Evolutionary conservation across 1,284 basidiomycete species (phyloP).

Genomic region (Takashimella koratensis): DNA sequence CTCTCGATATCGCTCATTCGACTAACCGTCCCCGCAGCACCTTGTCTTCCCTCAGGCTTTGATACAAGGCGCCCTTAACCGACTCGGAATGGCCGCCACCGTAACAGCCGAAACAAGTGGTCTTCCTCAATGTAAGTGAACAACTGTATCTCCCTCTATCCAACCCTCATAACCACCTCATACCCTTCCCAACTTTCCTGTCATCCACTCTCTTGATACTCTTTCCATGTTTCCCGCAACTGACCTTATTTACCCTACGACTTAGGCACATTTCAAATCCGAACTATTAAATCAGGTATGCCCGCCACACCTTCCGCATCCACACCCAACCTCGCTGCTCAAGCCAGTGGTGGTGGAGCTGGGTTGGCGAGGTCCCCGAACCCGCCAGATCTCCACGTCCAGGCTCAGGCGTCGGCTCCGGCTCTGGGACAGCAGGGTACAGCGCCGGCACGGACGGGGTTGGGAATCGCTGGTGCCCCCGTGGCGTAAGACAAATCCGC

Average conservation of each 20-base stretch:
- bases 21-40: slow-evolving; percentile 54
- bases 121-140: slow-evolving; percentile 73
- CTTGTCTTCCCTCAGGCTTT: slow-evolving; percentile 74
- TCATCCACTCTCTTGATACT: neutral
- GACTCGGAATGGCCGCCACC: slow-evolving; percentile 69
- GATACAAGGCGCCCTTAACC: slow-evolving; percentile 71
- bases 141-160: neutral
- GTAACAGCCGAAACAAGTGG: slow-evolving; percentile 72
- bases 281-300: slow-evolving; percentile 25
- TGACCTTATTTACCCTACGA: neutral
- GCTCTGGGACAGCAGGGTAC: neutral
- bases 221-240: neutral
- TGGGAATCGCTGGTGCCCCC: slow-evolving; percentile 16
- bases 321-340: neutral
- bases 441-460: slow-evolving; percentile 8
- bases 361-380: neutral
- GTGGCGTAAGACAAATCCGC: too few species aligned
- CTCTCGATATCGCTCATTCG: slow-evolving; percentile 1
- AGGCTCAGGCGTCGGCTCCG: neutral
- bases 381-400: neutral
- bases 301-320: neutral
- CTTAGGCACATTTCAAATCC: slow-evolving; percentile 45
- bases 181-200: neutral
- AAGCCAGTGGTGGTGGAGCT: neutral
- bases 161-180: too few species aligned